Percentiles rank a stretch among this genome's conserved stretches.
phyloP scores from a whole-genome alignment of 2,329 filamentous ascomycete genomes.

The Trichoderma semiorbis region DNA sequence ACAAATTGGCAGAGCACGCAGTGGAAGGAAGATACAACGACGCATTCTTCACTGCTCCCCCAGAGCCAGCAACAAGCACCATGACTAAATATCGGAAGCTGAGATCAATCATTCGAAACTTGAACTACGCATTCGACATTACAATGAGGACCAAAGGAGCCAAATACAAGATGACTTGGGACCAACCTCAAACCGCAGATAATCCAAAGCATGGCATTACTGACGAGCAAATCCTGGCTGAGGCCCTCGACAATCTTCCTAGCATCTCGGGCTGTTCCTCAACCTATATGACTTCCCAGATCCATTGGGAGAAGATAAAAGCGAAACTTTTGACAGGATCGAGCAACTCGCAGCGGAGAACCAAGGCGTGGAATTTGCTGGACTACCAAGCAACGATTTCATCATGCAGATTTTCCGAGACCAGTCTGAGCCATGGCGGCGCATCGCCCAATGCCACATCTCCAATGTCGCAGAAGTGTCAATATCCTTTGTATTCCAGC shows the following conservation, averaged over 20 bases:
- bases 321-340: conserved; percentile 23
- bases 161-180: conserved; percentile 18
- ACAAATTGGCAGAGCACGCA: conserved; percentile 30
- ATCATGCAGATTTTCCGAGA: conserved; percentile 39
- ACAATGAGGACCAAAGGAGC: conserved; percentile 27
- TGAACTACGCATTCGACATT: conserved; percentile 31
- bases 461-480: too few species aligned
- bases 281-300: background rate
- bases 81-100: conserved; percentile 25
- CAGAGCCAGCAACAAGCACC: background rate
- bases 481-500: too few species aligned
- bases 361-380: conserved; percentile 41
- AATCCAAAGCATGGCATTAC: conserved; percentile 19
- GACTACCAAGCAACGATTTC: conserved; percentile 35
- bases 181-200: background rate
- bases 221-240: background rate
- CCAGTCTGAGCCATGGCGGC: conserved; percentile 38
- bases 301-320: conserved; percentile 22
- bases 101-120: conserved; percentile 30
- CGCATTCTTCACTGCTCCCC: conserved; percentile 35
- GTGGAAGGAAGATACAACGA: conserved; percentile 31
- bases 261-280: too few species aligned
- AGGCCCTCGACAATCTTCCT: background rate
- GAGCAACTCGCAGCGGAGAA: conserved; percentile 34
- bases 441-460: conserved; percentile 38